These are phyloP conservation scores for Plasmodium vivax DNA, from an alignment of 169 alveolate species.

Conservation along the genomic window DNA sequence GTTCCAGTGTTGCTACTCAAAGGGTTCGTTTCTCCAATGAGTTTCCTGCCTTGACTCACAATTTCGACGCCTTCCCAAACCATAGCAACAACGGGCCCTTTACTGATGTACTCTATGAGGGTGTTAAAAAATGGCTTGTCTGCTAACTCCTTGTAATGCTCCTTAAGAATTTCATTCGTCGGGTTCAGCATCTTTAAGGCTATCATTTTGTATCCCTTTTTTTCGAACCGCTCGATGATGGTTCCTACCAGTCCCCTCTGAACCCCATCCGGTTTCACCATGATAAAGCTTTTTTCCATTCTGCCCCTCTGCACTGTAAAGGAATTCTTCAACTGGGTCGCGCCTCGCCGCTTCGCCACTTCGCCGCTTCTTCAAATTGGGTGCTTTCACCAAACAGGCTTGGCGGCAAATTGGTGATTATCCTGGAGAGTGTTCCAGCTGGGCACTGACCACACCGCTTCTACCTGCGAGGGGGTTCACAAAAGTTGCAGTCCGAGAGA, in stretches of 20 bases:
- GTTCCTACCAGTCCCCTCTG: constrained; percentile 97
- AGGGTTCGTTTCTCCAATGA: constrained; percentile 96
- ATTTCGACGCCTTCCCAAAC: constrained; percentile 98
- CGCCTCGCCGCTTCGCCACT: neutral
- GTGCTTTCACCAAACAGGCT: neutral
- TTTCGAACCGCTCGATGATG: constrained; percentile 94
- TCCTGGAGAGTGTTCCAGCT: neutral
- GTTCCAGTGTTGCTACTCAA: constrained; percentile 82
- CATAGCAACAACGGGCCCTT: constrained; percentile 98
- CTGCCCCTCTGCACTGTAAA: neutral
- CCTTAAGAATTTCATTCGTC: constrained; percentile 89
- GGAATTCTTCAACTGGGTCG: neutral
- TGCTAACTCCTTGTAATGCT: constrained; percentile 96
- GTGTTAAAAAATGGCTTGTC: constrained; percentile 95
- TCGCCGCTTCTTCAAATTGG: neutral
- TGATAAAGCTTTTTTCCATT: constrained; percentile 94
- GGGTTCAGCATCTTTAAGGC: constrained; percentile 94
- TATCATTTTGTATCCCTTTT: constrained; percentile 95
- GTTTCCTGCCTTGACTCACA: constrained; percentile 94
- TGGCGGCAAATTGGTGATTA: neutral
- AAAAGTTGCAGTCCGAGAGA: neutral
- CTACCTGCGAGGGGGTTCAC: neutral
- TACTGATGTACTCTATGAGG: constrained; percentile 90
- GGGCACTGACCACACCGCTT: neutral
- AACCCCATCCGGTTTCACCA: constrained; percentile 99